phyloP scores from a whole-genome alignment of 495 filamentous ascomycete genomes.

The Aspergillus ostianus region DNA sequence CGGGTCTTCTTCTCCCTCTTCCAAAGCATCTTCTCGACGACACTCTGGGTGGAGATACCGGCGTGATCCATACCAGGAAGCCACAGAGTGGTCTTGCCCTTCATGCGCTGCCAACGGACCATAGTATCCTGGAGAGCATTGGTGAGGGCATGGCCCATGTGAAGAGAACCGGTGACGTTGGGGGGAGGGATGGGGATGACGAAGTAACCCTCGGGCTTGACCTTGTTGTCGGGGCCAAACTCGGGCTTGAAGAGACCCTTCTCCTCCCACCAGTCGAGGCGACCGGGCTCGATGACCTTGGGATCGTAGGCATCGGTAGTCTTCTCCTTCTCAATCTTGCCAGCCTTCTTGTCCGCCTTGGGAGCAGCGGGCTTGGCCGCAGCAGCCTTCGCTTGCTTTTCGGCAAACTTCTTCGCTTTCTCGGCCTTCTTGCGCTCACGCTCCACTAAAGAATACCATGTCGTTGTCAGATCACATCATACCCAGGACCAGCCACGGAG shows the following conservation, averaged over 20 bases:
- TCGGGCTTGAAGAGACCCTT: constrained; percentile 72
- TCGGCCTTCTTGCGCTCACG: constrained; percentile 59
- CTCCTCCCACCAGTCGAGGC: constrained; percentile 62
- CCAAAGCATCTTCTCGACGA: constrained; percentile 76
- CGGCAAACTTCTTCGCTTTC: constrained; percentile 58
- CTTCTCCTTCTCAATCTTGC: constrained; percentile 53
- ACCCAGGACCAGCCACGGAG: neutral
- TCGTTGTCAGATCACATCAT: constrained; percentile 20
- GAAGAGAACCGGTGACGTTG: constrained; percentile 71
- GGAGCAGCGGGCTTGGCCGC: constrained; percentile 41
- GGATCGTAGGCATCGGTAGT: constrained; percentile 57
- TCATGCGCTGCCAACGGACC: constrained; percentile 68
- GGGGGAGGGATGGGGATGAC: constrained; percentile 75
- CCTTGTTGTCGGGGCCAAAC: constrained; percentile 60
- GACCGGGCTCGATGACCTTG: constrained; percentile 53
- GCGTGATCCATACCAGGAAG: constrained; percentile 76
- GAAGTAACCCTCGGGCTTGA: constrained; percentile 66
- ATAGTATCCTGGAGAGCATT: constrained; percentile 71
- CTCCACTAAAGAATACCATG: constrained; percentile 38
- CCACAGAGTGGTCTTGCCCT: constrained; percentile 66
- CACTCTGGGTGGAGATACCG: constrained; percentile 72
- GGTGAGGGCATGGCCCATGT: constrained; percentile 70
- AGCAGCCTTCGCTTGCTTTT: constrained; percentile 54
- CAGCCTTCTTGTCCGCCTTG: constrained; percentile 52
- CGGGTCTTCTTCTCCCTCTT: constrained; percentile 63